These are phyloP conservation scores for Cutaneotrichosporon daszewskae DNA, from an alignment of 1,284 basidiomycete species.

Conservation along the genomic window DNA sequence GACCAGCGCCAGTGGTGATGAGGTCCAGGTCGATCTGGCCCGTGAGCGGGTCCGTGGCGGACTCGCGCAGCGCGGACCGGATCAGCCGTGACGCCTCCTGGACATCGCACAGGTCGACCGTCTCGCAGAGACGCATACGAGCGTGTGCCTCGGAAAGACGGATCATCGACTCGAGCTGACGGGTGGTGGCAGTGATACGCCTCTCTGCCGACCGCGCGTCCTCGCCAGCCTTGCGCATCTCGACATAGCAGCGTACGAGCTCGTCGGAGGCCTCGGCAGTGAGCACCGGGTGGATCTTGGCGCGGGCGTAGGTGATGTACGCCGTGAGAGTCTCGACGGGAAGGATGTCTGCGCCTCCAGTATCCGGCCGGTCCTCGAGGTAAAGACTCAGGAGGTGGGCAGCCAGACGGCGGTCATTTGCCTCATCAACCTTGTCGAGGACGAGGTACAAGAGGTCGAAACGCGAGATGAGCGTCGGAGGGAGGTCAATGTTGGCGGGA, in stretches of 20 bases:
- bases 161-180: constrained; percentile 96
- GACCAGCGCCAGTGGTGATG: constrained; percentile 86
- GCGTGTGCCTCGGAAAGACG: constrained; percentile 96
- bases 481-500: constrained; percentile 79
- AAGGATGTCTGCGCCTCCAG: constrained; percentile 65
- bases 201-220: constrained; percentile 83
- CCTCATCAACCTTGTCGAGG: constrained; percentile 89
- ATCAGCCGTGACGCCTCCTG: constrained; percentile 86
- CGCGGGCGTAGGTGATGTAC: constrained; percentile 89
- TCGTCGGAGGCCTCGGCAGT: constrained; percentile 79
- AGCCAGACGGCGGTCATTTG: constrained; percentile 78
- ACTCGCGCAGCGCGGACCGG: constrained; percentile 89
- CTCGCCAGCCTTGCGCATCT: constrained; percentile 84
- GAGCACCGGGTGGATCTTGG: constrained; percentile 82
- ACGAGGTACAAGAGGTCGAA: constrained; percentile 98
- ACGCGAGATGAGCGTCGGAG: constrained; percentile 93
- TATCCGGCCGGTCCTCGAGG: constrained; percentile 78
- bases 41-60: constrained; percentile 88
- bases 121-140: constrained; percentile 81
- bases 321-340: constrained; percentile 83
- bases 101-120: constrained; percentile 82
- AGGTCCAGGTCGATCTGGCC: constrained; percentile 89
- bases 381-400: constrained; percentile 91
- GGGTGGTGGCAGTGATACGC: constrained; percentile 94
- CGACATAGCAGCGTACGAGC: constrained; percentile 84